Percentiles rank a stretch among this genome's conserved stretches.
These are phyloP conservation scores for Aspergillus sp. DNA, from an alignment of 2,329 filamentous ascomycete genomes.

Conservation along the genomic window DNA sequence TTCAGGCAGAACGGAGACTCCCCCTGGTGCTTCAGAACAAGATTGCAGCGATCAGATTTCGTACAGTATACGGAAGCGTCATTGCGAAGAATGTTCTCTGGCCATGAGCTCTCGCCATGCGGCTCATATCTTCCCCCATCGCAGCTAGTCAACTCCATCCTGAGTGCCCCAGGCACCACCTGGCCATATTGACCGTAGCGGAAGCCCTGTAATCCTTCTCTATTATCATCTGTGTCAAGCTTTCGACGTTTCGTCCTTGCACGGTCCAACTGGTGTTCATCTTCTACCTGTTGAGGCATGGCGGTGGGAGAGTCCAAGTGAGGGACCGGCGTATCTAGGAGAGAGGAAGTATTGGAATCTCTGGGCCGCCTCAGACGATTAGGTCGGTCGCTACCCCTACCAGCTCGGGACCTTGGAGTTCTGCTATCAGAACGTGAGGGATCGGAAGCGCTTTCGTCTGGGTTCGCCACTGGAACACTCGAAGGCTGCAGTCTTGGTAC, in stretches of 20 bases:
- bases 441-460: constrained; percentile 22
- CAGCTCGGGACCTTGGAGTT: constrained; percentile 23
- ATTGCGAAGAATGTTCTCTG: constrained; percentile 80
- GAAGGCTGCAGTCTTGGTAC: constrained; percentile 18
- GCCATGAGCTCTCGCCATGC: constrained; percentile 59
- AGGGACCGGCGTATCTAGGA: constrained; percentile 31
- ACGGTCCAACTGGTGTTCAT: constrained; percentile 41
- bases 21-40: constrained; percentile 79
- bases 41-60: constrained; percentile 81
- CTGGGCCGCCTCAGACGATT: constrained; percentile 14
- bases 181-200: constrained; percentile 86
- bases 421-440: constrained; percentile 19
- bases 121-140: constrained; percentile 73
- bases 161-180: constrained; percentile 76
- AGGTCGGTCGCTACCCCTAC: constrained; percentile 24
- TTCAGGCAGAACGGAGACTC: constrained; percentile 79
- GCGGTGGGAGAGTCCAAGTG: constrained; percentile 29
- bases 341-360: constrained; percentile 23
- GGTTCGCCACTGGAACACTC: constrained; percentile 19
- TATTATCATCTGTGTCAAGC: constrained; percentile 63
- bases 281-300: constrained; percentile 30
- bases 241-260: constrained; percentile 67
- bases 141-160: constrained; percentile 86
- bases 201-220: constrained; percentile 57
- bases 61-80: constrained; percentile 89